Conservation (phyloP, 306 rosid genomes). For the Gillenia trifoliata region DNA sequence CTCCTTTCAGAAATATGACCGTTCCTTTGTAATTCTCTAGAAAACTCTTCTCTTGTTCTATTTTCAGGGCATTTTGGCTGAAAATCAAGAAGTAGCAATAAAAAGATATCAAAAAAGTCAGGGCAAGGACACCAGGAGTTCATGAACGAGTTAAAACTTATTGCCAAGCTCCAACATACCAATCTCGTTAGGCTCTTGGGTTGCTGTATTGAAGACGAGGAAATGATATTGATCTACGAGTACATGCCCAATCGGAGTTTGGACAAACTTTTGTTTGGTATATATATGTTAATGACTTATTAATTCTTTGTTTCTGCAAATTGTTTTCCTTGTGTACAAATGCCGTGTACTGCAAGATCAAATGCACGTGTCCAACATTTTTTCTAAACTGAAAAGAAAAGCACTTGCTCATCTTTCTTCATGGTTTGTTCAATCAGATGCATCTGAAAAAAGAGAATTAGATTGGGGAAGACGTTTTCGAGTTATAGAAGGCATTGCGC, state of each 20-base stretch:
- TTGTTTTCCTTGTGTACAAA: too few relatives aligned
- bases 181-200: slow-evolving; percentile 46
- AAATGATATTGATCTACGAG: slow-evolving; percentile 46
- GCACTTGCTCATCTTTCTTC: background rate
- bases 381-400: background rate
- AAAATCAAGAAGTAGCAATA: too few relatives aligned
- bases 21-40: too few relatives aligned
- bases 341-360: too few relatives aligned
- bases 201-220: slow-evolving; percentile 28
- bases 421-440: background rate
- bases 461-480: slow-evolving; percentile 30
- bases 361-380: too few relatives aligned
- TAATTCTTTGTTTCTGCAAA: background rate
- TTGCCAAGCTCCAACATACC: slow-evolving; percentile 43
- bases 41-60: background rate
- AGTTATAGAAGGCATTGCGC: slow-evolving; percentile 10
- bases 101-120: too few relatives aligned
- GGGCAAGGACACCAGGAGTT: background rate
- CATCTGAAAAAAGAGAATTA: background rate
- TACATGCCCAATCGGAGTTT: slow-evolving; percentile 47
- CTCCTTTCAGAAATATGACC: too few relatives aligned
- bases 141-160: slow-evolving; percentile 31
- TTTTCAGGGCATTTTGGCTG: slow-evolving; percentile 19
- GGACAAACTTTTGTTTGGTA: slow-evolving; percentile 39
- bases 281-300: slow-evolving; percentile 1